Percentiles rank a stretch among this genome's conserved stretches.
Evolutionary conservation across 2,329 filamentous ascomycete genomes (phyloP).

Genomic region (Aschersonia sp.): DNA sequence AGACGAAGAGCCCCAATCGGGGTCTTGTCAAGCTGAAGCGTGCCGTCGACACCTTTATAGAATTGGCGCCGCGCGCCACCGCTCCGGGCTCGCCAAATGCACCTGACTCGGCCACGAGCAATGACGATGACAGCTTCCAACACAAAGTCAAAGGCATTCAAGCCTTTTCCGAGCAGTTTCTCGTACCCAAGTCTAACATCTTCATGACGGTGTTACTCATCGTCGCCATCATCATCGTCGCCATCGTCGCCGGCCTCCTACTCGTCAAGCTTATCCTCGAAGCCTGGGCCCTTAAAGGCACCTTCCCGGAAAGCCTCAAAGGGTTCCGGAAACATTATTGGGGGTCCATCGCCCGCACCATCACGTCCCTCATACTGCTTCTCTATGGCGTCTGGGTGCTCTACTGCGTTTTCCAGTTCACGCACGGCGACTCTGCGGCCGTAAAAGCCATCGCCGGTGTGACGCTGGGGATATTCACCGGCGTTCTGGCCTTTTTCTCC

Average conservation of each 20-base stretch:
- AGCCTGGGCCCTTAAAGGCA: constrained; percentile 78
- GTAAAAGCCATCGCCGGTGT: constrained; percentile 72
- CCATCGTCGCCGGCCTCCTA: constrained; percentile 73
- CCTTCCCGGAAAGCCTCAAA: constrained; percentile 63
- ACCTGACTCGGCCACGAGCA: constrained; percentile 12
- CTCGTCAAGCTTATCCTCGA: constrained; percentile 87
- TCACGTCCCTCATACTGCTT: constrained; percentile 79
- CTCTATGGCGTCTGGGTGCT: constrained; percentile 92
- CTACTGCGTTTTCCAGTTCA: constrained; percentile 95
- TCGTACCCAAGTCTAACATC: constrained; percentile 76
- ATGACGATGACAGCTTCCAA: constrained; percentile 19
- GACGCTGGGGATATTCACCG: constrained; percentile 70
- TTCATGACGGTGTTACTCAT: constrained; percentile 92
- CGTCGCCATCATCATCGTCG: constrained; percentile 74
- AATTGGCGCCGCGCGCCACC: constrained; percentile 37
- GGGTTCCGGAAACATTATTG: constrained; percentile 95
- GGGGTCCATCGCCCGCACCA: constrained; percentile 76
- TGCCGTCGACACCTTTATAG: constrained; percentile 26
- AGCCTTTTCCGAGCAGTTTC: constrained; percentile 69
- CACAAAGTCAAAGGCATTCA: constrained; percentile 59
- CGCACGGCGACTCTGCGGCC: constrained; percentile 84
- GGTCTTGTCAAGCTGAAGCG: constrained; percentile 38
- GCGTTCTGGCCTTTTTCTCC: constrained; percentile 66
- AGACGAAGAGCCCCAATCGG: constrained; percentile 26
- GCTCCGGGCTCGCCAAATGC: constrained; percentile 29